Base-by-base conservation (phyloP, 2,329 filamentous ascomycete genomes). In the Phoma sp. region DNA sequence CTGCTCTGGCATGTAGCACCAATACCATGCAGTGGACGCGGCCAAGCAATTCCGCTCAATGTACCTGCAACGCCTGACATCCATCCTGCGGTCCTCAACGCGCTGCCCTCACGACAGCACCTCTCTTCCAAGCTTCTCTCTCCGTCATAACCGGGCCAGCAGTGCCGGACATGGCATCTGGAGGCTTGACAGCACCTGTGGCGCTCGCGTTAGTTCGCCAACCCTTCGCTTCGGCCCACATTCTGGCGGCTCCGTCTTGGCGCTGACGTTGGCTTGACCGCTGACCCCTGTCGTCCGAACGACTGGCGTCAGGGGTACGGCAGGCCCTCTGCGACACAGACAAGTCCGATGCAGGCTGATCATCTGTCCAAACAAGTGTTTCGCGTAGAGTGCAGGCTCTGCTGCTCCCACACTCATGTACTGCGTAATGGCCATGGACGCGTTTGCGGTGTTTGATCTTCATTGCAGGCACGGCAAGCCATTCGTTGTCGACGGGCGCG, bases 1-100 rank as follows among this genome's bases (percentile, higher is more conserved):
- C 52, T 51, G 52, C 46, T 46, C 46, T 38, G 52, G 52, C 52
- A 51, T 21, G 52, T 51, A 51, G 37, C 52, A 55, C 52, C 41
- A 50, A 43, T 47, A 55, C 46, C 47, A 51, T 49, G 52, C 52
- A 43, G 46, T 50, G 41, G n/a, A 22, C 27, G 41, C n/a, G 36
- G 52, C 52, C 52, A 55, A 55, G 52, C 12, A 47, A 46, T 55
- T 51, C 52, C 52, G 52, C 52, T 55, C 41, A 24, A 43, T 35
- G 47, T 46, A 6, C 25, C 17, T 13, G 15, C 19, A 12, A 24
- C 39, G 25, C 24, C 19, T 35, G 35, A 21, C 8, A 35, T 24
- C 6, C 41, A 15, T 15, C 17, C 36, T 35, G 15, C 33, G 35
- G 39, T 35, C 40, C 51, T 35, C 29, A 43, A 13, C 13, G 22